These are phyloP conservation scores for Skeletonema tropicum DNA, from an alignment of 108 stramenopile species.

Conservation along the genomic window DNA sequence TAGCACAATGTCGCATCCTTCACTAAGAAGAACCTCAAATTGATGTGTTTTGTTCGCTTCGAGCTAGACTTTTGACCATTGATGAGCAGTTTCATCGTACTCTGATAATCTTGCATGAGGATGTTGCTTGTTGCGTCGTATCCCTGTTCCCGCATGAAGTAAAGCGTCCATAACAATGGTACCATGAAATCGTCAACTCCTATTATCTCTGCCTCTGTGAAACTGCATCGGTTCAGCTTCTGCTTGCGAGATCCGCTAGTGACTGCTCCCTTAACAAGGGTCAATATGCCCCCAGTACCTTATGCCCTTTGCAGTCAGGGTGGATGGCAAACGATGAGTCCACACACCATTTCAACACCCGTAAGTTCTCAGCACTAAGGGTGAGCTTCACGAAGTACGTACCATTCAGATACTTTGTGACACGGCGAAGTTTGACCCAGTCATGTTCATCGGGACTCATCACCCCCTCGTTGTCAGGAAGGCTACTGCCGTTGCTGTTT, in stretches of 20 bases:
- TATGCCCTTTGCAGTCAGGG: conserved; percentile 39
- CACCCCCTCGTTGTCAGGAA: too few species aligned
- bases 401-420: conserved; percentile 40
- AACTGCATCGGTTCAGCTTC: not conserved
- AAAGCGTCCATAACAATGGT: conserved; percentile 38
- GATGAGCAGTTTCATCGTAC: conserved; percentile 35
- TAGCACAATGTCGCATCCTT: too few species aligned
- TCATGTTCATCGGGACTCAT: too few species aligned
- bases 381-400: conserved; percentile 17
- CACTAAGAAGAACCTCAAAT: conserved; percentile 35
- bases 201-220: not conserved
- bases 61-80: conserved; percentile 42
- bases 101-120: conserved; percentile 50
- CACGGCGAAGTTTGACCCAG: conserved; percentile 24
- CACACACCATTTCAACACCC: conserved; percentile 5
- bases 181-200: conserved; percentile 37
- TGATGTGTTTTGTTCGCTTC: conserved; percentile 54
- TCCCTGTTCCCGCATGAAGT: conserved; percentile 55
- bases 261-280: conserved; percentile 31
- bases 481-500: conserved; percentile 10
- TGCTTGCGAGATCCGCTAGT: conserved; percentile 1
- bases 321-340: conserved; percentile 46
- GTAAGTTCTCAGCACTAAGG: conserved; percentile 10
- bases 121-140: conserved; percentile 26
- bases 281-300: conserved; percentile 38